Evolutionary conservation across 495 filamentous ascomycete genomes (phyloP), one percentile per base, ranked within the genome.

Genomic region (Penicillium flavigenum): DNA sequence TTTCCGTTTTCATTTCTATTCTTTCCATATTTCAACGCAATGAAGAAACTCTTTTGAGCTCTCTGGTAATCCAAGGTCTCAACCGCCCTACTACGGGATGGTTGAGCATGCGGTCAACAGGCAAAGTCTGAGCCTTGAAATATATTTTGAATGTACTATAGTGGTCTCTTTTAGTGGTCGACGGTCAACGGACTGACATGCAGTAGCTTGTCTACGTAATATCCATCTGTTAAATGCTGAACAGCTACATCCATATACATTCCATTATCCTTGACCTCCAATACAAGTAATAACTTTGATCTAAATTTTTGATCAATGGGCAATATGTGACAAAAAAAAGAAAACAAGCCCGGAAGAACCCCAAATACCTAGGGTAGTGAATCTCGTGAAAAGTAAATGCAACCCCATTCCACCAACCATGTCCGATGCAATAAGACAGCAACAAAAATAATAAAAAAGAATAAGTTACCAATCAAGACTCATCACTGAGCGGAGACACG

Each of bases 51-150:
- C 56, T 62, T 52, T 39, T 72, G 70, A 78, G 74, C 83, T 81
- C 83, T 89, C 87, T 91, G 88, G 88, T 91, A 91, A 90, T 81
- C 87, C 80, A 83, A 91, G 66, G 70, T 67, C 80, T 81, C 80
- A 88, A 79, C 85, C 84, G 83, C 79, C 73, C 64, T 44, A 77
- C 76, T 74, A 76, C 78, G 42, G 54, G 81, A 81, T 84, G 86
- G 86, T 88, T 77, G 82, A 82, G 85, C 76, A 72, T 89, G 86
- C 84, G 77, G 84, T 84, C 56, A 69, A 69, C 77, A 82, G 86
- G 86, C 85, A 88, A 84, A 84, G 79, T 86, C 86, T 90, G 86
- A 89, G 68, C 42, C 39, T 38, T 53, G 52, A 32, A 27, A 60
- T 31, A 49, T 39, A 39, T 39, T 9, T 39, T 39, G 36, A 17